Evolutionary conservation across 805 yeast species (phyloP), one percentile per base, ranked within the genome.

Genomic region (Teunomyces lycoperdinae): DNA sequence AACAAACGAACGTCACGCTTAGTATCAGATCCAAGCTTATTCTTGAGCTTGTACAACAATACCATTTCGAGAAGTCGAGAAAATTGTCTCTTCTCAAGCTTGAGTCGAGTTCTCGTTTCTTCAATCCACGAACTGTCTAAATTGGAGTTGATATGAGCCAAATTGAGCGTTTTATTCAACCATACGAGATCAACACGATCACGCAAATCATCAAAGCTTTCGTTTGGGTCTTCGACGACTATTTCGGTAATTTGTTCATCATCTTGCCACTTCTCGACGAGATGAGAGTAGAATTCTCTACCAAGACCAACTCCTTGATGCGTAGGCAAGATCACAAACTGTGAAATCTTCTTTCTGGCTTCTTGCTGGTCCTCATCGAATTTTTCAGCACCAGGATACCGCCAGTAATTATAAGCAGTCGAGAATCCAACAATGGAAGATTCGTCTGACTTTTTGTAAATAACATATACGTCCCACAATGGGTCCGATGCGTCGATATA

Each of bases 171-270:
- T 2, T 49, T 33, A n/a, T 53, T 55, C 24, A 69, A 50, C 41
- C 68, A 50, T n/a, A 47, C 43, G 54, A 89, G 71, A 60, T 94
- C 98, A 52, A 83, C 78, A 29, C 92, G 72, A 62, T 94, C 97
- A 49, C 99, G 77, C 55, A 94, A 71, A 60, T 88, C 95, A 61
- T 94, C 99, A 67, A 94, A 92, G 31, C 82, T 81, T 61, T 90
- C 97, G 60, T 86, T 87, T 2, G 98, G 98, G 63, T 94, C 99
- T 63, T 94, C 98, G 3, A 94, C 89, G 0, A 92, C 89, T 34
- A 94, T 77, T 57, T 91, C 96, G 30, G 70, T 66, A 20, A 90
- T 80, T 1, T 59, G 50, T 0, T 62, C 58, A 53, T 87, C 86
- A 0, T 58, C 53, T 3, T 73, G 55, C 87, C 96, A 89, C 40